Conservation (phyloP, 1,284 basidiomycete species). For the Singerocomus inundabilis region DNA sequence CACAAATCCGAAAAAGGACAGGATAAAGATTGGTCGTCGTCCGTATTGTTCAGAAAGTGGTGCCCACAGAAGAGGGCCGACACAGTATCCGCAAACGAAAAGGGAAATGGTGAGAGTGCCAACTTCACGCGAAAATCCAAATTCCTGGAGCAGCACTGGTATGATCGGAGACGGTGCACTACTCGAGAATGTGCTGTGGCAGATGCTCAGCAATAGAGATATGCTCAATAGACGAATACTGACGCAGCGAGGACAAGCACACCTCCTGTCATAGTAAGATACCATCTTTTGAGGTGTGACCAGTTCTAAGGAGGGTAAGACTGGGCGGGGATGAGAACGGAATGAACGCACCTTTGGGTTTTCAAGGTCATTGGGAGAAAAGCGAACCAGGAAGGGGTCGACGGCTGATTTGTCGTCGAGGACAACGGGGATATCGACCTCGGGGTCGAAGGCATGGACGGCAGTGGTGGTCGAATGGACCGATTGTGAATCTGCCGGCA, state of each 20-base stretch:
- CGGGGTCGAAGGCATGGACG: constrained; percentile 18
- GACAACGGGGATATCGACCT: constrained; percentile 3
- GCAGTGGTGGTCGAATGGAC: constrained; percentile 15
- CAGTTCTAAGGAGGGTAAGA: constrained; percentile 48
- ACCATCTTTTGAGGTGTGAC: constrained; percentile 57
- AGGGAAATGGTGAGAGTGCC: constrained; percentile 49
- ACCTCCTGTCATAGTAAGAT: constrained; percentile 58
- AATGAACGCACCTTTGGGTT: constrained; percentile 38
- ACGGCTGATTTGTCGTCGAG: constrained; percentile 14
- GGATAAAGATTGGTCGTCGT: constrained; percentile 64
- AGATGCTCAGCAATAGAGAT: constrained; percentile 9
- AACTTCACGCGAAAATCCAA: constrained; percentile 55
- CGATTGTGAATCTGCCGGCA: constrained; percentile 18
- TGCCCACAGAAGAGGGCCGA: constrained; percentile 66
- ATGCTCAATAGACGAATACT: constrained; percentile 19
- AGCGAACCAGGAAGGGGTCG: constrained; percentile 35
- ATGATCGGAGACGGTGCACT: constrained; percentile 53
- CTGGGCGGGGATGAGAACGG: not conserved
- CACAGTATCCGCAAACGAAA: constrained; percentile 55
- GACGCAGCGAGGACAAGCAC: constrained; percentile 69
- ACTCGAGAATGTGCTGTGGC: constrained; percentile 57
- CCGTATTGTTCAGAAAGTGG: constrained; percentile 56
- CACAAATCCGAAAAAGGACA: constrained; percentile 64
- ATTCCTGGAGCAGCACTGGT: constrained; percentile 47
- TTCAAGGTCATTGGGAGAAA: constrained; percentile 30